Percentiles rank a stretch among this genome's conserved stretches.
Evolutionary conservation across 2,329 filamentous ascomycete genomes (phyloP).

Genomic region (Teratosphaeria zuluensis): DNA sequence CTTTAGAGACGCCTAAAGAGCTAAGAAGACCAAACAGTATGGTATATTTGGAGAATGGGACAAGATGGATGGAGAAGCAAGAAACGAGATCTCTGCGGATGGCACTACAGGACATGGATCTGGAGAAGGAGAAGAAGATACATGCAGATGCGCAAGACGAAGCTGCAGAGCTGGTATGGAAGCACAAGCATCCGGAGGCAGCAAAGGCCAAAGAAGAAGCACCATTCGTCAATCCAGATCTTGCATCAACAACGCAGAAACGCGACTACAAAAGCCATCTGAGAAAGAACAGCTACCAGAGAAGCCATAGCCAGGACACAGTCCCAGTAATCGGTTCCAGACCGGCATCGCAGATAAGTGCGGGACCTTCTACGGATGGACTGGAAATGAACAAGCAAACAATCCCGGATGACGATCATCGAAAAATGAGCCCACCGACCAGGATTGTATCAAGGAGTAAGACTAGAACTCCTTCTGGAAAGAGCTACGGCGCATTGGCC

Average conservation of each 20-base stretch:
- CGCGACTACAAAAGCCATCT: slow-evolving; percentile 55
- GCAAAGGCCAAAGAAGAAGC: slow-evolving; percentile 48
- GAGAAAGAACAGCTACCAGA: slow-evolving; percentile 61
- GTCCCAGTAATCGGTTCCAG: neutral
- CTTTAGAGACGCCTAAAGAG: neutral
- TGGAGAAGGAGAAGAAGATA: slow-evolving; percentile 54
- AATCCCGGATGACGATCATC: slow-evolving; percentile 6
- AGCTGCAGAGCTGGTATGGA: slow-evolving; percentile 69
- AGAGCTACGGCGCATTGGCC: slow-evolving; percentile 27
- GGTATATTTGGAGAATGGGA: slow-evolving; percentile 63
- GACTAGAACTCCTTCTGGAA: slow-evolving; percentile 17
- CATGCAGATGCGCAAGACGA: slow-evolving; percentile 65
- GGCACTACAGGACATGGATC: slow-evolving; percentile 64
- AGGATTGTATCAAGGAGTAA: slow-evolving; percentile 6
- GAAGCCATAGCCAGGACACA: slow-evolving; percentile 31
- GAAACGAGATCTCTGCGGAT: slow-evolving; percentile 60
- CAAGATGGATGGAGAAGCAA: slow-evolving; percentile 72
- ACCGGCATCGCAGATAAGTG: slow-evolving; percentile 3
- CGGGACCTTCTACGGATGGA: slow-evolving; percentile 2
- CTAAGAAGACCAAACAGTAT: slow-evolving; percentile 51
- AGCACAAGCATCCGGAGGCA: slow-evolving; percentile 60
- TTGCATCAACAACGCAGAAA: slow-evolving; percentile 2
- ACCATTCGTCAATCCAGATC: slow-evolving; percentile 25
- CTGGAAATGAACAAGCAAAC: slow-evolving; percentile 5
- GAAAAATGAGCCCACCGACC: slow-evolving; percentile 14